Percentiles rank a stretch among this genome's conserved stretches.
These are phyloP conservation scores for Saturnispora kantuleensis DNA, from an alignment of 805 yeast species.

Conservation along the genomic window DNA sequence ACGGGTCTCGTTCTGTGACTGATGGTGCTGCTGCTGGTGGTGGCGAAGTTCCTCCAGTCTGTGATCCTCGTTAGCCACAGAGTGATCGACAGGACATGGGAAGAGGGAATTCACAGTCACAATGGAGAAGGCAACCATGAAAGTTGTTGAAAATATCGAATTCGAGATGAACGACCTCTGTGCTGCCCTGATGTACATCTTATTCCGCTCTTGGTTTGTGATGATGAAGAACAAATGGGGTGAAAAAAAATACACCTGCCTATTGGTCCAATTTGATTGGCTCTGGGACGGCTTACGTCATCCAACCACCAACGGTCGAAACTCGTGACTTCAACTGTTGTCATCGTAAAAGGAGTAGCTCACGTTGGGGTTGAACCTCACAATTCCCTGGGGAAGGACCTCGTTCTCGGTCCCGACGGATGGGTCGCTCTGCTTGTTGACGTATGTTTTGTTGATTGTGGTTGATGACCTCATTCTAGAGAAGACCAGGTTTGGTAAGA, in stretches of 20 bases:
- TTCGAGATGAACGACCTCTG: constrained; percentile 47
- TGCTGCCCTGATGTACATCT: constrained; percentile 38
- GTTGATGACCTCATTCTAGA: constrained; percentile 17
- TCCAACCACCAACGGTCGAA: neutral
- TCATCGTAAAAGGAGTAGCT: constrained; percentile 20
- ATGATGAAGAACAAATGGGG: neutral
- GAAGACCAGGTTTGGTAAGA: constrained; percentile 23
- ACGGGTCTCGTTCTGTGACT: too few relatives aligned
- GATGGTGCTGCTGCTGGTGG: constrained; percentile 1
- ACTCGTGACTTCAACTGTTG: neutral
- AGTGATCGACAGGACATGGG: constrained; percentile 37
- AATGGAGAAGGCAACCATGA: constrained; percentile 56
- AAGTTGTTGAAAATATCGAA: constrained; percentile 63
- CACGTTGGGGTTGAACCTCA: constrained; percentile 24
- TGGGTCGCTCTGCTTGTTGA: constrained; percentile 4
- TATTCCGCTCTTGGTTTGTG: neutral
- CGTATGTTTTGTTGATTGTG: constrained; percentile 21
- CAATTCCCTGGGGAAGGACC: constrained; percentile 6
- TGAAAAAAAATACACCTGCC: constrained; percentile 6
- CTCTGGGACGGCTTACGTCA: neutral
- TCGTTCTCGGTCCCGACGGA: neutral
- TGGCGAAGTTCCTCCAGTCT: constrained; percentile 10
- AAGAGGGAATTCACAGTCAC: constrained; percentile 27
- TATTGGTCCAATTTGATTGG: constrained; percentile 13
- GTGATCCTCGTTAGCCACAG: constrained; percentile 27